Percentiles rank a stretch among this genome's conserved stretches.
Evolutionary conservation across 345 rosid genomes (phyloP).

Genomic region (Melaleuca alternifolia): DNA sequence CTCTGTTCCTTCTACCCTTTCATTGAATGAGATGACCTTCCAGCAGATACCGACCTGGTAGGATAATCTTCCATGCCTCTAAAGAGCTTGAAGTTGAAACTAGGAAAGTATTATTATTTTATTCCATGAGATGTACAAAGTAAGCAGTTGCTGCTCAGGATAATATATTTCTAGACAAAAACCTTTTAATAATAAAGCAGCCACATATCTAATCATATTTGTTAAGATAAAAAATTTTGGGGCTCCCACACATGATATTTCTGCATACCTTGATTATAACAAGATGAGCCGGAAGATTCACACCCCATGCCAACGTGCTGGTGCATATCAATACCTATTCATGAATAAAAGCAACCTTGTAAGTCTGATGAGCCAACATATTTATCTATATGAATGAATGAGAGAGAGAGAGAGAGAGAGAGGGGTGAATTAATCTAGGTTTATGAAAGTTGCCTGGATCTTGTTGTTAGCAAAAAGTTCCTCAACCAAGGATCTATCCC

Average conservation of each 20-base stretch:
- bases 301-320: conserved; percentile 98
- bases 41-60: neutral
- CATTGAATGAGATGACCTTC: neutral
- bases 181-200: neutral
- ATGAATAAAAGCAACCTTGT: neutral
- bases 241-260: neutral
- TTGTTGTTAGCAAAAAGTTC: conserved; percentile 94
- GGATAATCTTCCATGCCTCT: neutral
- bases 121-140: neutral
- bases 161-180: neutral
- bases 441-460: conserved; percentile 61
- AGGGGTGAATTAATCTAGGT: neutral
- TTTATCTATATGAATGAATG: neutral
- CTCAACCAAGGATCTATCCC: conserved; percentile 88
- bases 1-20: neutral
- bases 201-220: neutral
- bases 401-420: neutral
- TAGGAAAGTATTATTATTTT: neutral
- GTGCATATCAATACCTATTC: conserved; percentile 85
- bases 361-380: neutral
- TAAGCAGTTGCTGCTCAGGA: neutral
- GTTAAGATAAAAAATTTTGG: neutral
- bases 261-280: conserved; percentile 83
- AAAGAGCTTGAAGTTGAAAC: neutral
- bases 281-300: conserved; percentile 94